phyloP scores from a whole-genome alignment of 1,284 basidiomycete species.

The Amylostereum chailletii region DNA sequence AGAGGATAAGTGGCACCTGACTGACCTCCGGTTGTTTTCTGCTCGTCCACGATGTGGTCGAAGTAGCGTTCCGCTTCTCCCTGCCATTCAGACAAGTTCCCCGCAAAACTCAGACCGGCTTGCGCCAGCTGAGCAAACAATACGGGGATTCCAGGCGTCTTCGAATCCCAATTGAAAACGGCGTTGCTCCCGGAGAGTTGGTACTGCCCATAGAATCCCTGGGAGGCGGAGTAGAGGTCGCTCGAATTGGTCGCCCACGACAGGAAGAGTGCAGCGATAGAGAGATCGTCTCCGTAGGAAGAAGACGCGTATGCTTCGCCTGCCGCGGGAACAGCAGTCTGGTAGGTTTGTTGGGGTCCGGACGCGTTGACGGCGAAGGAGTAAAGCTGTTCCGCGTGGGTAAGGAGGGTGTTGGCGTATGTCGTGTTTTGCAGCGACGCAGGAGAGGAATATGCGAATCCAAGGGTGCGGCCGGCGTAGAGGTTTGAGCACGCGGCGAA shows the following conservation, averaged over 20 bases:
- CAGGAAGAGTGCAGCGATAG: conserved; percentile 71
- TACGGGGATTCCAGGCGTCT: conserved; percentile 68
- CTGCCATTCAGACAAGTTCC: conserved; percentile 62
- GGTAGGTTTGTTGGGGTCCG: conserved; percentile 49
- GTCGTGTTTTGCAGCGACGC: conserved; percentile 66
- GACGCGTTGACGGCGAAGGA: conserved; percentile 58
- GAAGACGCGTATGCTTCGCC: conserved; percentile 68
- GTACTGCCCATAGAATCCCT: conserved; percentile 52
- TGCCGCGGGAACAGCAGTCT: conserved; percentile 57
- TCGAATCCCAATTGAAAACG: conserved; percentile 88
- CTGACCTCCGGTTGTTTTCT: conserved; percentile 47
- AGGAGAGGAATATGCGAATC: conserved; percentile 43
- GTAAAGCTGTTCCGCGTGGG: conserved; percentile 72
- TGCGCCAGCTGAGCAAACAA: conserved; percentile 64
- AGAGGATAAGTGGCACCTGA: background rate
- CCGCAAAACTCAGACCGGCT: conserved; percentile 36
- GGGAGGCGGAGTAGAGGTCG: conserved; percentile 56
- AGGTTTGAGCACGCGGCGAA: conserved; percentile 81
- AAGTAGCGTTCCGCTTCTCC: conserved; percentile 68
- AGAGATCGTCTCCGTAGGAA: conserved; percentile 59
- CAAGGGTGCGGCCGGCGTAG: conserved; percentile 45
- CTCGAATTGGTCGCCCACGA: conserved; percentile 62
- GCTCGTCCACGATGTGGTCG: conserved; percentile 57
- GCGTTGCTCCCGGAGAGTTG: conserved; percentile 41
- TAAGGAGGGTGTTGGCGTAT: conserved; percentile 63